A percentile compares a stretch with the other conserved stretches of the same genome.
phyloP scores from a whole-genome alignment of 73 alveolate genomes.

The Tetrahymena malaccensis region DNA sequence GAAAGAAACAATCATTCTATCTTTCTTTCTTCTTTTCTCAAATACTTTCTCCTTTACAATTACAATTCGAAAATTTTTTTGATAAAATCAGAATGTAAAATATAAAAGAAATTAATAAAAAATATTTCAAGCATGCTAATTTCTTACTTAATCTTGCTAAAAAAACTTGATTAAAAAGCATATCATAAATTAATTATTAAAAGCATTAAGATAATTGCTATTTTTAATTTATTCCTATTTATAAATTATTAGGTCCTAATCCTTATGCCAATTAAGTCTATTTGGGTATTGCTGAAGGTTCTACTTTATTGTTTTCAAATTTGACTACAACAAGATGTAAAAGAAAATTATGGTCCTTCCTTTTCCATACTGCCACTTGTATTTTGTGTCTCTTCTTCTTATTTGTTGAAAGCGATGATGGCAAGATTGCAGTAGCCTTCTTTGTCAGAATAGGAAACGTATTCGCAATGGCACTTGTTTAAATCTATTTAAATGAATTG shows the following conservation, averaged over 20 bases:
- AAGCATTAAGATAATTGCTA: too few relatives aligned
- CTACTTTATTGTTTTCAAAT: background rate
- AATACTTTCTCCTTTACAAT: too few relatives aligned
- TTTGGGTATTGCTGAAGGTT: background rate
- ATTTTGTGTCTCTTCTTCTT: background rate
- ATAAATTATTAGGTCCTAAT: background rate
- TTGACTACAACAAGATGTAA: background rate
- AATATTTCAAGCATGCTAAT: too few relatives aligned
- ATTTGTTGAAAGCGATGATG: background rate
- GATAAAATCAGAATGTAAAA: too few relatives aligned
- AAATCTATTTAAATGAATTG: background rate
- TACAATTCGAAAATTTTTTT: too few relatives aligned
- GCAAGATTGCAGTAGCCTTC: background rate
- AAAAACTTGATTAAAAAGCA: too few relatives aligned
- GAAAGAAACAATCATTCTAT: background rate
- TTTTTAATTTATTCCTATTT: background rate
- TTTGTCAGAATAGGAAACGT: background rate
- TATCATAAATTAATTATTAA: too few relatives aligned
- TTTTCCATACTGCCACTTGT: background rate
- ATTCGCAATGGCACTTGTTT: background rate
- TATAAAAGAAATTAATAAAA: too few relatives aligned
- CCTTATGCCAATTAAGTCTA: background rate
- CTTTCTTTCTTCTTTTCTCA: background rate
- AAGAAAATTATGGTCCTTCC: background rate
- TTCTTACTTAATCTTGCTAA: too few relatives aligned